Evolutionary conservation across 2,329 filamentous ascomycete species (phyloP).

Genomic region (Claviceps lovelessii): DNA sequence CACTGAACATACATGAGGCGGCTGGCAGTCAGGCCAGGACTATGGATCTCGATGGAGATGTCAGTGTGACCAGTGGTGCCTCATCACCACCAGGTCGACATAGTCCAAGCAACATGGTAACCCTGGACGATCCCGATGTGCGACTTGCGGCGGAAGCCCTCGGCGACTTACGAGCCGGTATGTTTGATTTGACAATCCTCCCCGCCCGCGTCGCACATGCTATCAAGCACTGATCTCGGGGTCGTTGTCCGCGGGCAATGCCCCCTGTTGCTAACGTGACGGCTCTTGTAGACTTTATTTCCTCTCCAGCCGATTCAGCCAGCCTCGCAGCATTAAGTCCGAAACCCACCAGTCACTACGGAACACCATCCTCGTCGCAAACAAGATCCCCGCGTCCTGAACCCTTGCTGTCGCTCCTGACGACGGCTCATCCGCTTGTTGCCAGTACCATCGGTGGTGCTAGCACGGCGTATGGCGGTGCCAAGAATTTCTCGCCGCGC

Average conservation of each 20-base stretch:
- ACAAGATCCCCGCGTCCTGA: slow-evolving; percentile 44
- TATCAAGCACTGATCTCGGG: neutral
- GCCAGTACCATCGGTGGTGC: slow-evolving; percentile 75
- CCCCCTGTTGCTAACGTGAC: neutral
- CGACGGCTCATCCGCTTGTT: slow-evolving; percentile 74
- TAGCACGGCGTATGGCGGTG: slow-evolving; percentile 69
- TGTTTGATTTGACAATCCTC: slow-evolving; percentile 10
- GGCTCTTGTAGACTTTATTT: slow-evolving; percentile 42
- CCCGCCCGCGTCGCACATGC: too few species aligned
- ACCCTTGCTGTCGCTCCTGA: slow-evolving; percentile 73
- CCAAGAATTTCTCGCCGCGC: slow-evolving; percentile 79
- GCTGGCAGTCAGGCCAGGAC: slow-evolving; percentile 28
- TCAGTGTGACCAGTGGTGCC: slow-evolving; percentile 25
- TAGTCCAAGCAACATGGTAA: slow-evolving; percentile 34
- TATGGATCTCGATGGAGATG: slow-evolving; percentile 33
- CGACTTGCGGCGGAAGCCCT: slow-evolving; percentile 61
- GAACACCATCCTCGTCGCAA: slow-evolving; percentile 2
- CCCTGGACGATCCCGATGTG: slow-evolving; percentile 52
- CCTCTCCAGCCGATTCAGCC: slow-evolving; percentile 40
- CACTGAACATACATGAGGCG: slow-evolving; percentile 14
- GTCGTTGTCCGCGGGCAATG: too few species aligned
- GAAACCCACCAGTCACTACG: slow-evolving; percentile 6
- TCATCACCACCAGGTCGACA: slow-evolving; percentile 28
- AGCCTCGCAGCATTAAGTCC: slow-evolving; percentile 27
- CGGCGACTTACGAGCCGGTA: slow-evolving; percentile 55